These are phyloP conservation scores for Fomitopsis schrenkii DNA, from an alignment of 1,284 basidiomycete species.

Conservation along the genomic window DNA sequence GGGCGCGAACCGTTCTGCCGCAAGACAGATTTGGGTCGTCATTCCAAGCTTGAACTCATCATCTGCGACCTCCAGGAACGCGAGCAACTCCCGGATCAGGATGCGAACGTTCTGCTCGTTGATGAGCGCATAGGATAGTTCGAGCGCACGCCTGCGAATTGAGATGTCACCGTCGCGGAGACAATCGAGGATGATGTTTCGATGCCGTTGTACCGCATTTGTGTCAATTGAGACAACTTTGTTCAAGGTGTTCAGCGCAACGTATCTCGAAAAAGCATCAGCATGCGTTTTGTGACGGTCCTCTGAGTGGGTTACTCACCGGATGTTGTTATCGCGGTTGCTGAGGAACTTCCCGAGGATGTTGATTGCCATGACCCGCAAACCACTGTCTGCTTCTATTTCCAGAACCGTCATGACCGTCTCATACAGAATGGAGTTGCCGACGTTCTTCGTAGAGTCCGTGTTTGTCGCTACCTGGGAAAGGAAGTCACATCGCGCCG, in stretches of 20 bases:
- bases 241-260: conserved; percentile 97
- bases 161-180: conserved; percentile 98
- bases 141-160: conserved; percentile 93
- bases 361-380: conserved; percentile 99
- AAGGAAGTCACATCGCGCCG: not conserved
- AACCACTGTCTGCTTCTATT: conserved; percentile 93
- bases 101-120: conserved; percentile 95
- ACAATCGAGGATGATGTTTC: conserved; percentile 98
- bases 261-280: conserved; percentile 61
- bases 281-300: not conserved
- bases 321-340: conserved; percentile 98
- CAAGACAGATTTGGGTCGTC: conserved; percentile 96
- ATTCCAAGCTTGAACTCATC: conserved; percentile 98
- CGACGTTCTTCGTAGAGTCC: conserved; percentile 97
- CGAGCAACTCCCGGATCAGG: conserved; percentile 88
- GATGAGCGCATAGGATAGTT: conserved; percentile 96
- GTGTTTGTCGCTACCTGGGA: conserved; percentile 96
- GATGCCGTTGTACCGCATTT: conserved; percentile 96
- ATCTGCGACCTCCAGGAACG: conserved; percentile 97
- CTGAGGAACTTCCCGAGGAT: conserved; percentile 98
- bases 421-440: conserved; percentile 98
- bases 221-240: conserved; percentile 99
- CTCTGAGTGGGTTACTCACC: conserved; percentile 44
- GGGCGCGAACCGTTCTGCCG: conserved; percentile 95
- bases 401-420: conserved; percentile 97